Evolutionary conservation across 371 early-diverging fungal genomes (phyloP), one percentile per base, ranked within the genome.

Genomic region (Rhizopus sp.): DNA sequence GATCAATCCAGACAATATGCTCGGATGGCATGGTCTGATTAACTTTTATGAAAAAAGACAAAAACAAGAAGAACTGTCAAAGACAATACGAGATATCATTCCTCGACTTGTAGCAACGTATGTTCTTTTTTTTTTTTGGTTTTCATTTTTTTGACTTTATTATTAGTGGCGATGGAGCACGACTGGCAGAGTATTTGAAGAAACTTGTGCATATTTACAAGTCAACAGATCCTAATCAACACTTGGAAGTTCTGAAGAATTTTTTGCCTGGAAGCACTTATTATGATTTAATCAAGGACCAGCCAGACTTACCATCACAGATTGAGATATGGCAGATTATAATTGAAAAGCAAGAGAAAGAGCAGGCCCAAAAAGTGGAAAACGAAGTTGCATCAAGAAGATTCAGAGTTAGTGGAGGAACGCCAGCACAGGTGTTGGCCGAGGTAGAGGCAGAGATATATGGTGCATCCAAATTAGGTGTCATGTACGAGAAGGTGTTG

Each of bases 11-110:
- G 78, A 83, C 0, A 79, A 77, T 29, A 64, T 81, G 16, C 77
- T 94, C 10, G 94, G 92, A 5, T 92, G 88, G 77, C 93, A 95
- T 64, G 95, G 92, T 42, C 40, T 79, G 31, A 57, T 79, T 9
- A 73, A 64, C 37, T 82, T 91, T 57, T 86, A 85, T 56, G 87
- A 89, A 49, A 82, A 82, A 54, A 64, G 77, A 52, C 58, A 77
- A 15, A 73, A 77, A 33, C 66, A 74, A 51, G 58, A 63, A 0
- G 67, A 74, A 17, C 62, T 85, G 29, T 72, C 74, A 7, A 68
- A 72, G 3, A 79, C 75, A 8, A 68, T 85, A 38, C 56, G 72
- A 12, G 48, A 62, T 23, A 56, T 85, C 30, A 34, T 72, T 16
- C 68, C 69, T 3, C 60, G 73, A 37, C 57, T 76, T 5, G 52